Evolutionary conservation across 139 green algal species (phyloP), one percentile per base, ranked within the genome.

Genomic region (Closterium sp.): DNA sequence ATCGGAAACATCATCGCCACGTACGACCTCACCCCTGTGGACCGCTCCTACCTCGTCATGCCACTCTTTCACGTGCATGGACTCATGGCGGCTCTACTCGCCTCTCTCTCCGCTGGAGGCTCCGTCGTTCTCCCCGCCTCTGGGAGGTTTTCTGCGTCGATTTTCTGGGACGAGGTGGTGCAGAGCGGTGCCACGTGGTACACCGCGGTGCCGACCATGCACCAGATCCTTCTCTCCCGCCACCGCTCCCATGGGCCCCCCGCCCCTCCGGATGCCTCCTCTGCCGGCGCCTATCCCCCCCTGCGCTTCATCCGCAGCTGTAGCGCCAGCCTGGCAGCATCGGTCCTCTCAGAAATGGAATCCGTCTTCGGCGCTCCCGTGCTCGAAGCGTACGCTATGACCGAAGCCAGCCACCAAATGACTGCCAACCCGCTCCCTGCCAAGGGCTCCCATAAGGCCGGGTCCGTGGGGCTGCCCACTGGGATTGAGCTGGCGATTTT

Each of bases 61-160:
- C 97, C 97, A 0, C 95, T 98, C 0, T 98, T 98, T 95, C 97
- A 98, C 95, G 96, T 98, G 86, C 96, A 98, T 88, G 97, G 97
- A 23, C 94, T 98, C 28, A 97, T 98, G 94, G 95, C 95, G 81
- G 96, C 95, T 31, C 93, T 98, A 84, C 92, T 98, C 84, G 91
- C 97, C 0, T 95, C 96, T 7, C 93, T 98, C 84, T 89, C 95
- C 0, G 94, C 96, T 0, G 93, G 96, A 7, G 94, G 90, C 0
- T 35, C 93, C 12, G 93, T 96, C 16, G 94, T 97, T 32, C 89
- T 98, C 9, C 96, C 96, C 2, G 91, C 92, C 4, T 90, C 88
- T 9, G 96, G 96, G 23, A 86, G 89, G 3, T 98, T 98, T 87
- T 92, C 94, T 7, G 96, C 97, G 10, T 31, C 30, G 86, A 94